These are phyloP conservation scores for Lactarius trivialis DNA, from an alignment of 768 basidiomycete species.

Conservation along the genomic window DNA sequence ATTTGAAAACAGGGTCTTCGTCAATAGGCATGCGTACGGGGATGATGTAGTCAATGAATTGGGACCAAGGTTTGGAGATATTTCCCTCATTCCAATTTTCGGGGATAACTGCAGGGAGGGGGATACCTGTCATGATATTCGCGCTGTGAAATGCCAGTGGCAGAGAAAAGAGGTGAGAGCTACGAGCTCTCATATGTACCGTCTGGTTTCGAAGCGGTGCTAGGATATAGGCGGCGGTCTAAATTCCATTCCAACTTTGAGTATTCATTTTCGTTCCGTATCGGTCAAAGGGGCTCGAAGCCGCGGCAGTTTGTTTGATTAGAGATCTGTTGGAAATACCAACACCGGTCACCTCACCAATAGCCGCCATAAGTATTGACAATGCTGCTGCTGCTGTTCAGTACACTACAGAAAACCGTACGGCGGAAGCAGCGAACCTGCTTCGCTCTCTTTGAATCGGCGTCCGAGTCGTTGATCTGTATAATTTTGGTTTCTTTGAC, in stretches of 20 bases:
- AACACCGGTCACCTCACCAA: too few relatives aligned
- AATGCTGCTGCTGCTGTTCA: too few relatives aligned
- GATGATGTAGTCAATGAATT: slow-evolving; percentile 9
- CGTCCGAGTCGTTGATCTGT: too few relatives aligned
- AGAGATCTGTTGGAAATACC: not conserved
- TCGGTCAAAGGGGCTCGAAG: not conserved
- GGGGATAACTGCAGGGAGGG: not conserved
- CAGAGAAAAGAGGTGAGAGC: not conserved
- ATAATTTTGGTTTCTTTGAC: too few relatives aligned
- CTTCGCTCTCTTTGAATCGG: too few relatives aligned
- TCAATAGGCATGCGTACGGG: slow-evolving; percentile 10
- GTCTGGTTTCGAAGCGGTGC: not conserved
- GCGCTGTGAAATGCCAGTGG: not conserved
- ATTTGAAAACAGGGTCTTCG: not conserved
- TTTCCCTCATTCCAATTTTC: slow-evolving; percentile 11
- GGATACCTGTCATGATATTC: not conserved
- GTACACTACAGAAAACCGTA: too few relatives aligned
- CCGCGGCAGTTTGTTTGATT: not conserved
- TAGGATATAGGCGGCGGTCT: not conserved
- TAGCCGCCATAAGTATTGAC: too few relatives aligned
- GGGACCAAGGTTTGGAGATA: slow-evolving; percentile 10
- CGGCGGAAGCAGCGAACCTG: too few relatives aligned
- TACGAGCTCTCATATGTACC: not conserved
- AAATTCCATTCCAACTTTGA: not conserved
- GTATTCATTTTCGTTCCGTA: not conserved